A percentile compares a stretch with the other conserved stretches of the same genome.
Conservation (phyloP, 176 grass and related monocot species). For the Musa schizocarpa region DNA sequence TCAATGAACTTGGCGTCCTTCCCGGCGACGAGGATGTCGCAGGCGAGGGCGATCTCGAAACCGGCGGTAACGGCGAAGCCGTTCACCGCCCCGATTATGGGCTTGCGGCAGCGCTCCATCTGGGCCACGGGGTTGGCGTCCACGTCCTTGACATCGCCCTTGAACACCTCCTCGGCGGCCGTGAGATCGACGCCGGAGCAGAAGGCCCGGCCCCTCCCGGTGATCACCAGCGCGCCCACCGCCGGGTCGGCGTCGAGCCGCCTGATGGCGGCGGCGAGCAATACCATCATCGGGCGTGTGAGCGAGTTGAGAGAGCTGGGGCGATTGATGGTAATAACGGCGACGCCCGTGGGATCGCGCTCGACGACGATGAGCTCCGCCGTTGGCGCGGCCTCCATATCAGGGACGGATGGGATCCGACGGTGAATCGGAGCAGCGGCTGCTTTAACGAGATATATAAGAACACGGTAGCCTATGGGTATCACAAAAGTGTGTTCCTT, state of each 20-base stretch:
- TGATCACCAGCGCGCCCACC: conserved; percentile 56
- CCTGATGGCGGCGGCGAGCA: conserved; percentile 46
- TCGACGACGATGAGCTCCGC: conserved; percentile 56
- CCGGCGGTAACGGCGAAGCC: conserved; percentile 84
- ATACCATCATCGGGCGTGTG: conserved; percentile 67
- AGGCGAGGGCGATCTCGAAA: conserved; percentile 83
- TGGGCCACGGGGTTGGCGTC: conserved; percentile 46
- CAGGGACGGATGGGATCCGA: neutral
- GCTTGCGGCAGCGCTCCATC: conserved; percentile 76
- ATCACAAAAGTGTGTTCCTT: too few species aligned
- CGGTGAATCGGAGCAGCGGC: too few species aligned
- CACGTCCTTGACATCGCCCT: conserved; percentile 77
- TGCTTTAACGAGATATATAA: too few species aligned
- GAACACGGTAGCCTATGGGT: too few species aligned
- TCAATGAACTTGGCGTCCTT: conserved; percentile 84
- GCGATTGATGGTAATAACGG: conserved; percentile 88
- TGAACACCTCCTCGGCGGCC: conserved; percentile 83
- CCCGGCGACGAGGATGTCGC: conserved; percentile 71
- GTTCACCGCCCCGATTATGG: conserved; percentile 63
- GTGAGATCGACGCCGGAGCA: conserved; percentile 87
- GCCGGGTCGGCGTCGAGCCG: conserved; percentile 46
- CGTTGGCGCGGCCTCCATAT: neutral
- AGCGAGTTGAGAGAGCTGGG: conserved; percentile 79
- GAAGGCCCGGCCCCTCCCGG: conserved; percentile 58
- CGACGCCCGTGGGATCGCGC: conserved; percentile 35